Evolutionary conservation across 2,329 filamentous ascomycete genomes (phyloP).

Genomic region (Trichoderma oligosporum): DNA sequence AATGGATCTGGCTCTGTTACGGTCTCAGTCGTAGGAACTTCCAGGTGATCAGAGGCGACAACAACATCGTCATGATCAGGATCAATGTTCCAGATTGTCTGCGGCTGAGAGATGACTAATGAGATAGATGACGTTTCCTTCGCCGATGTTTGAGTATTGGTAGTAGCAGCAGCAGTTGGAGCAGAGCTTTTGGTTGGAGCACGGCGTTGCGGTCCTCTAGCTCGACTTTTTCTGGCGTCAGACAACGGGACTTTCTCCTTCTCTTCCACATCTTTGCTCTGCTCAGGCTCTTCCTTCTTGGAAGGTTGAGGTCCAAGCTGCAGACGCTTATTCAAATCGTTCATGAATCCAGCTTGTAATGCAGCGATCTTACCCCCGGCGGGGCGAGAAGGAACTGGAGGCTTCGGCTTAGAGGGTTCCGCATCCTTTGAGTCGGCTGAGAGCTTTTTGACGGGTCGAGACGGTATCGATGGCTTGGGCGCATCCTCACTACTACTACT

Average conservation of each 20-base stretch:
- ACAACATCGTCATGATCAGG: constrained; percentile 45
- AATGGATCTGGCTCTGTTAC: constrained; percentile 6
- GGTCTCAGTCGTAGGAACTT: neutral
- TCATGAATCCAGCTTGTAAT: constrained; percentile 87
- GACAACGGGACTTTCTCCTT: constrained; percentile 74
- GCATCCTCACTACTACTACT: constrained; percentile 47
- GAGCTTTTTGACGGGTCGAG: constrained; percentile 54
- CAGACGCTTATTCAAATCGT: constrained; percentile 84
- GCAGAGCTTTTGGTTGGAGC: constrained; percentile 54
- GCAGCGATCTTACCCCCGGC: constrained; percentile 83
- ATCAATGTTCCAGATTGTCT: constrained; percentile 52
- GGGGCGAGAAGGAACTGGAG: constrained; percentile 70
- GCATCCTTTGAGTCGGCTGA: constrained; percentile 41
- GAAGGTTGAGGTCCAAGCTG: constrained; percentile 77
- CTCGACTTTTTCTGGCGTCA: constrained; percentile 87
- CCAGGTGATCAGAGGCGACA: constrained; percentile 22
- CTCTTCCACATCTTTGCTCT: constrained; percentile 54
- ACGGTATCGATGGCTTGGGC: constrained; percentile 58
- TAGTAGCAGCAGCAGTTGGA: constrained; percentile 31
- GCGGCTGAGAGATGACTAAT: constrained; percentile 40
- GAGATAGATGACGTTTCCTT: neutral
- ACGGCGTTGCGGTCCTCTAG: constrained; percentile 79
- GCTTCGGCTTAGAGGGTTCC: constrained; percentile 66
- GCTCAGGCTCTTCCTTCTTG: constrained; percentile 66
- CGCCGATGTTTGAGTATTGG: too few relatives aligned